Percentiles rank a stretch among this genome's conserved stretches.
phyloP scores from a whole-genome alignment of 768 basidiomycete species.

The Stropharia rugosoannulata region DNA sequence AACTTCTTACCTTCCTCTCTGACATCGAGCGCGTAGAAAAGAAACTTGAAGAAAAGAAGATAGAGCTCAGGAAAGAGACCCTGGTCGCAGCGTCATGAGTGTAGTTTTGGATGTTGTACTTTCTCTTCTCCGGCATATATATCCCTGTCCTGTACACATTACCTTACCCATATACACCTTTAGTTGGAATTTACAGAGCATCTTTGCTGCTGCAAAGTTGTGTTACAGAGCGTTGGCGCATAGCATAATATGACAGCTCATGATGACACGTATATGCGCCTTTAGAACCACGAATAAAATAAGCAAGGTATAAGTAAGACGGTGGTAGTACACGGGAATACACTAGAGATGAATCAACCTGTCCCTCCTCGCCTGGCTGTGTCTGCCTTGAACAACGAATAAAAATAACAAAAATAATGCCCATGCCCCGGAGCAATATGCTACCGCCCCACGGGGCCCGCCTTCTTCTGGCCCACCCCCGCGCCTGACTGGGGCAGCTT shows the following conservation, averaged over 20 bases:
- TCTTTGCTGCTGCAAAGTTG: background rate
- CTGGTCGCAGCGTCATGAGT: constrained; percentile 8
- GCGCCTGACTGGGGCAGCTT: too few species aligned
- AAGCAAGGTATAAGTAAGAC: constrained; percentile 4
- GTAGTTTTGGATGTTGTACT: background rate
- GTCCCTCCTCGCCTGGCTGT: background rate
- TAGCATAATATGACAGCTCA: background rate
- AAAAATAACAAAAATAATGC: too few species aligned
- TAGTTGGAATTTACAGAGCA: too few species aligned
- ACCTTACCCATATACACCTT: background rate
- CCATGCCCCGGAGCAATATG: too few species aligned
- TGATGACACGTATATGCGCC: background rate
- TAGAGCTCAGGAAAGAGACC: constrained; percentile 17
- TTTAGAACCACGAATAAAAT: background rate
- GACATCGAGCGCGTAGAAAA: constrained; percentile 32
- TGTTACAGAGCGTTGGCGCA: background rate
- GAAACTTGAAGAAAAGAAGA: constrained; percentile 21
- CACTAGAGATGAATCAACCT: background rate
- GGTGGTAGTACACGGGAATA: constrained; percentile 5
- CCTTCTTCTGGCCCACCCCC: too few species aligned
- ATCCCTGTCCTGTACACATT: background rate
- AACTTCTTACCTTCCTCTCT: constrained; percentile 30
- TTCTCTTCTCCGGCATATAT: background rate
- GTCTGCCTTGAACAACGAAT: too few species aligned
- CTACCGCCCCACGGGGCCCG: too few species aligned